These are phyloP conservation scores for Vitis riparia DNA, from an alignment of 164 flowering plant genomes.

Conservation along the genomic window DNA sequence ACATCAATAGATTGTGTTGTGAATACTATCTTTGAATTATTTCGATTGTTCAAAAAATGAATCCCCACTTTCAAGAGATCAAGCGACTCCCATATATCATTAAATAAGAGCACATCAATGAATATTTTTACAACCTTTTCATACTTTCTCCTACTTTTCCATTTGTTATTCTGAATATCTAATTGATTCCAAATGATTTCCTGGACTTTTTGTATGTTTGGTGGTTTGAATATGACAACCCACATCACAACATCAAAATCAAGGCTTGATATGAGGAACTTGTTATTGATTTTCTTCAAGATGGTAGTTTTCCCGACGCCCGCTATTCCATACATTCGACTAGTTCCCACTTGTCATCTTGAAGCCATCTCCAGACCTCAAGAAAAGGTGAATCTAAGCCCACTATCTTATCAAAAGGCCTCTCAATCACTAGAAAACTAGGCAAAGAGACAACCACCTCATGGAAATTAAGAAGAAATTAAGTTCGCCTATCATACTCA, in stretches of 20 bases:
- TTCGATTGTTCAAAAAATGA: neutral
- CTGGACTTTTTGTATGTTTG: neutral
- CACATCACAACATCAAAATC: neutral
- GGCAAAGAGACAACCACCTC: no score
- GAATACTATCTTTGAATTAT: constrained; percentile 7
- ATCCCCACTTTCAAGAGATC: neutral
- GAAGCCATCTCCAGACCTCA: no score
- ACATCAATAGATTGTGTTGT: constrained; percentile 7
- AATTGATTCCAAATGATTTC: neutral
- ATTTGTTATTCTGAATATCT: neutral
- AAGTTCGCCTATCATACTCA: no score
- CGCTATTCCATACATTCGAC: no score
- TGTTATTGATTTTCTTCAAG: no score
- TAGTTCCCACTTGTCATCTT: no score
- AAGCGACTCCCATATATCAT: constrained; percentile 11
- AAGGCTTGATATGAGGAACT: no score
- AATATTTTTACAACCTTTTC: neutral
- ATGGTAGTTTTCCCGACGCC: no score
- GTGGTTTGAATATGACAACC: neutral
- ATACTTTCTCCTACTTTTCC: neutral
- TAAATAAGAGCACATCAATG: constrained; percentile 2
- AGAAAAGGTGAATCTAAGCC: no score
- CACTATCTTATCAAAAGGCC: no score
- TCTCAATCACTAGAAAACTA: no score
- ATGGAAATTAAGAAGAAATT: no score